Percentiles rank a stretch among this genome's conserved stretches.
Conservation (phyloP, 1,284 basidiomycete genomes). For the Anthracocystis walkeri region DNA sequence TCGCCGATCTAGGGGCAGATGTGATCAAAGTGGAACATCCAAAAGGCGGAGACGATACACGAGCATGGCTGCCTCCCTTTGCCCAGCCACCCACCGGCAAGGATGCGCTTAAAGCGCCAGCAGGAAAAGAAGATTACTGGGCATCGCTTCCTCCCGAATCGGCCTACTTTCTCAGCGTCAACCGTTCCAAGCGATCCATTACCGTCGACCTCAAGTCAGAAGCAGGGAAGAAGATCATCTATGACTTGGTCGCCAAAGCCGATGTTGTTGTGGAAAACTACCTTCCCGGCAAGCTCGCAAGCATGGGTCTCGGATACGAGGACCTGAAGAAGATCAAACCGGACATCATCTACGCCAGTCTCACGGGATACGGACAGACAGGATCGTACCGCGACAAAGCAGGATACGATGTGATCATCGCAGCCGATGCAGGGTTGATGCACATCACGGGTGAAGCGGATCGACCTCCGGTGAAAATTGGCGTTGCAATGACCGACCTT, state of each 20-base stretch:
- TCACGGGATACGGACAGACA: slow-evolving; percentile 94
- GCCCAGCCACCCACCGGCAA: slow-evolving; percentile 41
- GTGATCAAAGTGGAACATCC: slow-evolving; percentile 78
- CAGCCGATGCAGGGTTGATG: slow-evolving; percentile 64
- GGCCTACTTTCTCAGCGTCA: slow-evolving; percentile 90
- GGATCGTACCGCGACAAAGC: slow-evolving; percentile 85
- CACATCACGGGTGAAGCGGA: slow-evolving; percentile 84
- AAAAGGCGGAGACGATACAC: slow-evolving; percentile 87
- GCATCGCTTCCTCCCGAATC: slow-evolving; percentile 81
- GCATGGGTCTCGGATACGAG: slow-evolving; percentile 87
- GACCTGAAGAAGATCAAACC: slow-evolving; percentile 84
- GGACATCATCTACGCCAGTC: slow-evolving; percentile 85
- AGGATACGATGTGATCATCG: slow-evolving; percentile 65
- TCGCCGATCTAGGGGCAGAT: slow-evolving; percentile 84
- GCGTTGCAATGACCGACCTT: slow-evolving; percentile 87
- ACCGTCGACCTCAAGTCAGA: slow-evolving; percentile 86
- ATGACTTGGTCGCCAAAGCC: slow-evolving; percentile 78
- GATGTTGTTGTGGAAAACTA: slow-evolving; percentile 78
- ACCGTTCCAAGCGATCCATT: slow-evolving; percentile 86
- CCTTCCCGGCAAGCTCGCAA: slow-evolving; percentile 78
- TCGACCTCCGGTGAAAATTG: slow-evolving; percentile 82
- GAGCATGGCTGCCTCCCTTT: slow-evolving; percentile 71
- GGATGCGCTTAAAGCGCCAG: slow-evolving; percentile 37
- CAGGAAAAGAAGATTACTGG: slow-evolving; percentile 74
- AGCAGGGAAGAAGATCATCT: slow-evolving; percentile 82